Conservation (phyloP, 2,329 filamentous ascomycete species). For the Pseudocercospora fuligena region DNA sequence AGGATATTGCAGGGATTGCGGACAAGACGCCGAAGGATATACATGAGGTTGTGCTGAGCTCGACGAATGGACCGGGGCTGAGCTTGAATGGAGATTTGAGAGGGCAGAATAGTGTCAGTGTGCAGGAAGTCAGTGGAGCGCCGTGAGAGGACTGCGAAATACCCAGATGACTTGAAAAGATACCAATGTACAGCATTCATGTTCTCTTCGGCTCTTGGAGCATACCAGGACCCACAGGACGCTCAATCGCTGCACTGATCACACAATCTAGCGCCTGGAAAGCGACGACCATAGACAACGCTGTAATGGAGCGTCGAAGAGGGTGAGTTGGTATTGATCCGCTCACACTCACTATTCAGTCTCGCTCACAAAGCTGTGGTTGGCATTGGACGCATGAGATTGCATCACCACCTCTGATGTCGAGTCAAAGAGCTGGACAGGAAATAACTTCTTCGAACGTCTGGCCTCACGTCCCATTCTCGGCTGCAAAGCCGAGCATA, state of each 20-base stretch:
- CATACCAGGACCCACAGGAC: background rate
- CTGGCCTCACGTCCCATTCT: background rate
- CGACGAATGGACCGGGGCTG: conserved; percentile 84
- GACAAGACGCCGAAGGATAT: conserved; percentile 73
- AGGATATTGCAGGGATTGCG: conserved; percentile 70
- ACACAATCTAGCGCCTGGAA: background rate
- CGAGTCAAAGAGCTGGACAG: background rate
- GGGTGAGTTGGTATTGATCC: background rate
- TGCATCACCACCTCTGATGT: background rate
- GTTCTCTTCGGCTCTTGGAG: background rate
- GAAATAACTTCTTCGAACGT: background rate
- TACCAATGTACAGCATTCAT: background rate
- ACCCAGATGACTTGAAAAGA: background rate
- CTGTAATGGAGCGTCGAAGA: background rate
- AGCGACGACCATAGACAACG: background rate
- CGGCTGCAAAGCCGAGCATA: background rate
- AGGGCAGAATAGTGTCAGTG: conserved; percentile 58
- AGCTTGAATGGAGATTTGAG: conserved; percentile 81
- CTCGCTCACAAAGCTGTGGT: background rate
- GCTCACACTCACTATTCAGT: background rate
- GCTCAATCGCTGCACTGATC: background rate
- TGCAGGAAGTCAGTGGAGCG: background rate
- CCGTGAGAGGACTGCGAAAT: background rate
- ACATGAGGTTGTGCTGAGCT: conserved; percentile 78
- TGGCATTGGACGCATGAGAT: background rate